Conservation (phyloP, 2,329 filamentous ascomycete species). For the Colletotrichum spaethianum region DNA sequence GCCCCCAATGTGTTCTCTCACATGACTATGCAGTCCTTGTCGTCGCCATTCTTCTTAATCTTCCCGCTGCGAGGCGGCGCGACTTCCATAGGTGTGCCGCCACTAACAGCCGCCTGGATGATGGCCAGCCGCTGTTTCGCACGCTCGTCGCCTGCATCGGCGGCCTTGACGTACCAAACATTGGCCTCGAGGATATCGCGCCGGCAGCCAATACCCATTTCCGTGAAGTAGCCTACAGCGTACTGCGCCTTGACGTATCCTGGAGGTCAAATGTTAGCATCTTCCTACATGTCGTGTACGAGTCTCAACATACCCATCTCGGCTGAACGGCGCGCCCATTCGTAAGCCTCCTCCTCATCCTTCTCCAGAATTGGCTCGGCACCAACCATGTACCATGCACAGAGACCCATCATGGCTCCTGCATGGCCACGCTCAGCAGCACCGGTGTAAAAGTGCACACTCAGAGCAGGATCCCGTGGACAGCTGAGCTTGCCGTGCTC, state of each 20-base stretch:
- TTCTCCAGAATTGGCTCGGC: conserved; percentile 93
- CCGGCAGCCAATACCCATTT: conserved; percentile 97
- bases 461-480: conserved; percentile 90
- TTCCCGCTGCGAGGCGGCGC: conserved; percentile 66
- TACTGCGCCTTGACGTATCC: conserved; percentile 87
- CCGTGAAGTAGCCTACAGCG: conserved; percentile 95
- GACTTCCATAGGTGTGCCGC: conserved; percentile 70
- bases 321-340: conserved; percentile 92
- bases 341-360: conserved; percentile 95
- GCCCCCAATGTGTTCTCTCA: conserved; percentile 50
- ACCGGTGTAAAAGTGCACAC: conserved; percentile 96
- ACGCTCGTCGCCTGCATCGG: conserved; percentile 90
- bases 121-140: conserved; percentile 89
- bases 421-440: conserved; percentile 89
- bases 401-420: conserved; percentile 96
- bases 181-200: conserved; percentile 97
- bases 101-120: conserved; percentile 85
- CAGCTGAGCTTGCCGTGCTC: conserved; percentile 92
- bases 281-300: neutral
- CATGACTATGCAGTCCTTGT: conserved; percentile 73
- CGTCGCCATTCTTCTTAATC: conserved; percentile 64
- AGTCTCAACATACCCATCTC: conserved; percentile 77
- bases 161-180: conserved; percentile 97
- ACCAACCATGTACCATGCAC: conserved; percentile 98
- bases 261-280: conserved; percentile 50